Percentiles rank a stretch among this genome's conserved stretches.
These are phyloP conservation scores for Coemansia sp. DNA, from an alignment of 192 early-diverging fungal species.

Conservation along the genomic window DNA sequence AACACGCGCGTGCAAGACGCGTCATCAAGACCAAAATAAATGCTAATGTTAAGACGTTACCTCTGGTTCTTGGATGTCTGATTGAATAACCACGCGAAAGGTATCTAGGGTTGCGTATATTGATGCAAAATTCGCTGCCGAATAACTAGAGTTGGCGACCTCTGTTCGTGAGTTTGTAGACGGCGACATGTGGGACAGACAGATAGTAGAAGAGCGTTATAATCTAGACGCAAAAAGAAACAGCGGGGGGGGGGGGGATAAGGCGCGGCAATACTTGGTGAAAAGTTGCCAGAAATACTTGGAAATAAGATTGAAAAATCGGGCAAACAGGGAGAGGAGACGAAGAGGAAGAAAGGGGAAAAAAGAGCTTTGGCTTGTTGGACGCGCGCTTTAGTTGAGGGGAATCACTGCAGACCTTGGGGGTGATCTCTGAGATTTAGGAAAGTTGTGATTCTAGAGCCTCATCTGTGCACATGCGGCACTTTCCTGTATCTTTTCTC, in stretches of 20 bases:
- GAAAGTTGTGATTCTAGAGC: too few species aligned
- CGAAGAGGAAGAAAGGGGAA: background rate
- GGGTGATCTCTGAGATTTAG: too few species aligned
- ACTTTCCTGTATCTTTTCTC: background rate
- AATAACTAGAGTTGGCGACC: slow-evolving; percentile 30
- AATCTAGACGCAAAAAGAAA: background rate
- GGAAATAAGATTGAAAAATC: slow-evolving; percentile 2
- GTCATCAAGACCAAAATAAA: background rate
- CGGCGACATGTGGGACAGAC: slow-evolving; percentile 27
- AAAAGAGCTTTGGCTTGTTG: background rate
- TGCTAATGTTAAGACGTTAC: slow-evolving; percentile 9
- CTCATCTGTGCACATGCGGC: too few species aligned
- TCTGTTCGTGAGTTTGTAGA: slow-evolving; percentile 32
- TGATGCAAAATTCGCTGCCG: slow-evolving; percentile 45
- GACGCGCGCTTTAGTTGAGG: background rate
- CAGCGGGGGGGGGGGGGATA: background rate
- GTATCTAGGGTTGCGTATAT: slow-evolving; percentile 33
- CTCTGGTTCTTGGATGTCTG: slow-evolving; percentile 44
- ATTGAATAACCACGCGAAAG: slow-evolving; percentile 23
- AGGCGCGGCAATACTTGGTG: background rate
- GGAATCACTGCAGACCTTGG: background rate
- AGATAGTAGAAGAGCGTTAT: background rate
- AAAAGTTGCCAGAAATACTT: slow-evolving; percentile 5
- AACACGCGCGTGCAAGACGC: slow-evolving; percentile 7
- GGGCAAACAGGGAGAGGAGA: background rate